A percentile compares a stretch with the other conserved stretches of the same genome.
Evolutionary conservation across 2,329 filamentous ascomycete genomes (phyloP).

Genomic region (Sporothrix protearum): DNA sequence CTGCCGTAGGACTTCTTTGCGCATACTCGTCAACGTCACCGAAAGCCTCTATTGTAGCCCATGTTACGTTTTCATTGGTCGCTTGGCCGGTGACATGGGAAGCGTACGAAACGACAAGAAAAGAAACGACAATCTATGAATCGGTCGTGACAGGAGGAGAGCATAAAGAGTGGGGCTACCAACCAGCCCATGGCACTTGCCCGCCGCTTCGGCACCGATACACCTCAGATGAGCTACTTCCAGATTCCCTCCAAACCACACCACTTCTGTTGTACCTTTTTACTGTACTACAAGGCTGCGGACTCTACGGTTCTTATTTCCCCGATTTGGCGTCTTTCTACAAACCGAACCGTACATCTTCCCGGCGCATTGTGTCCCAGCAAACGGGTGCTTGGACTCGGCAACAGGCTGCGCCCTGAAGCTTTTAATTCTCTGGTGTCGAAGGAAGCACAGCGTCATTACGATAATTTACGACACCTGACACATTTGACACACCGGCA

Average conservation of each 20-base stretch:
- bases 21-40: background rate
- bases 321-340: background rate
- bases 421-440: too few relatives aligned
- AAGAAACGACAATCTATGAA: background rate
- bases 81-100: background rate
- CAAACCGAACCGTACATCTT: background rate
- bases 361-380: background rate
- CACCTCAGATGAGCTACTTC: background rate
- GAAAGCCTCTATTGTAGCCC: background rate
- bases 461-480: background rate
- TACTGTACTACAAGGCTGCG: background rate
- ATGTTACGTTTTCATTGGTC: background rate
- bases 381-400: constrained; percentile 4
- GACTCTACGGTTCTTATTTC: background rate
- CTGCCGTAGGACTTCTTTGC: background rate
- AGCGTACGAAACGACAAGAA: background rate
- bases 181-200: background rate
- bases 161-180: background rate
- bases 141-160: background rate
- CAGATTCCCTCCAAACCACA: background rate
- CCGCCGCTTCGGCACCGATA: constrained; percentile 20
- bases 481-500: background rate
- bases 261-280: background rate
- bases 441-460: background rate
- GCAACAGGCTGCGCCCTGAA: background rate